Conservation (phyloP, 495 filamentous ascomycete species). For the Pyrenula massariospora region DNA sequence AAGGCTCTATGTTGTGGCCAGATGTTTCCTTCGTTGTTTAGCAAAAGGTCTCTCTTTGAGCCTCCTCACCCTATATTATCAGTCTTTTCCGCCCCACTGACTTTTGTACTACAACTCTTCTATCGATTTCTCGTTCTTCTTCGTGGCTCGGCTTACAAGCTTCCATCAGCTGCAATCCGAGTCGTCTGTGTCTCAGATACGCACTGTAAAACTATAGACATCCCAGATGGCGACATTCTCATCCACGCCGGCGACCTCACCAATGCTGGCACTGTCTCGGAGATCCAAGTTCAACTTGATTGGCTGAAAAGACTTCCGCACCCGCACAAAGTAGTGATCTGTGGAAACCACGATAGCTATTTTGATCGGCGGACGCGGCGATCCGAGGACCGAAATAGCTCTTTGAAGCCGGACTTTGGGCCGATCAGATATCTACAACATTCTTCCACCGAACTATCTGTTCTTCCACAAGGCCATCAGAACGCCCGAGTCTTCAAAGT, state of each 20-base stretch:
- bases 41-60: constrained; percentile 28
- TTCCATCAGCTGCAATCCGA: constrained; percentile 36
- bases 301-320: constrained; percentile 70
- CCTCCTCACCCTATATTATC: constrained; percentile 32
- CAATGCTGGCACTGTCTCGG: constrained; percentile 54
- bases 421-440: constrained; percentile 56
- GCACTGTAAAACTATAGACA: constrained; percentile 48
- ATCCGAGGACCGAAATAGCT: constrained; percentile 27
- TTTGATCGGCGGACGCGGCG: constrained; percentile 49
- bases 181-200: constrained; percentile 90
- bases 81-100: constrained; percentile 36
- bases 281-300: constrained; percentile 66
- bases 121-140: constrained; percentile 53
- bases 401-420: constrained; percentile 11
- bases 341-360: constrained; percentile 83
- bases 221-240: constrained; percentile 73
- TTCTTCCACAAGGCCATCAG: neutral
- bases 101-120: constrained; percentile 35
- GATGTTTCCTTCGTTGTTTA: neutral
- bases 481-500: constrained; percentile 32
- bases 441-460: constrained; percentile 19
- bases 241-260: constrained; percentile 84
- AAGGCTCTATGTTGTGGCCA: too few species aligned
- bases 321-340: constrained; percentile 50
- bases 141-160: constrained; percentile 44